phyloP scores from a whole-genome alignment of 768 basidiomycete genomes.

The Rossbeevera mucosa region DNA sequence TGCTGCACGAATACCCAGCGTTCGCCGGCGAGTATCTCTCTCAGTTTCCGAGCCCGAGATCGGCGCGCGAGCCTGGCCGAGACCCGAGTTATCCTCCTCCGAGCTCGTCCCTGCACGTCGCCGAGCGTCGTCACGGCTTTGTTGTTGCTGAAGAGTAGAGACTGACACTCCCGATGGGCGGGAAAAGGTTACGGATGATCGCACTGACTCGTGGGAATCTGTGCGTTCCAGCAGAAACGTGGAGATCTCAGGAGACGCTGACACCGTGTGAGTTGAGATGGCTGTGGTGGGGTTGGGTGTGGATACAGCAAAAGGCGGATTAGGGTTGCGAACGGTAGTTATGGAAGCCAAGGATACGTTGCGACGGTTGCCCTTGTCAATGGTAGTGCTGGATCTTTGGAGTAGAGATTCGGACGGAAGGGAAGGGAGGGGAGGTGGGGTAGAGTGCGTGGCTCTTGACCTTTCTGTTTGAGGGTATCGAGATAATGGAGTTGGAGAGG shows the following conservation, averaged over 20 bases:
- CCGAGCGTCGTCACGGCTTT: slow-evolving; percentile 35
- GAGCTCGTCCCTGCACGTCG: slow-evolving; percentile 30
- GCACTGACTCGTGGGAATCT: slow-evolving; percentile 43
- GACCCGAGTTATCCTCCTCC: slow-evolving; percentile 21
- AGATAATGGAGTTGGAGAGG: slow-evolving; percentile 43
- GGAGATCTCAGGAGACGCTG: slow-evolving; percentile 38
- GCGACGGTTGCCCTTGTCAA: slow-evolving; percentile 32
- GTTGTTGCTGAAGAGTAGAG: slow-evolving; percentile 52
- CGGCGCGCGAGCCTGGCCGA: slow-evolving; percentile 26
- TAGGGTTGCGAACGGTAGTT: slow-evolving; percentile 41
- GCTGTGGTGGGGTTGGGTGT: slow-evolving; percentile 64
- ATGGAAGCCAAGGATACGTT: slow-evolving; percentile 44
- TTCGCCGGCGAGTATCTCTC: slow-evolving; percentile 39
- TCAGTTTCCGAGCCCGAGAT: slow-evolving; percentile 51
- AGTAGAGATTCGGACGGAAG: slow-evolving; percentile 55
- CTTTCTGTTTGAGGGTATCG: slow-evolving; percentile 37
- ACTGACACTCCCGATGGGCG: slow-evolving; percentile 54
- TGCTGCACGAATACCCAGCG: slow-evolving; percentile 35
- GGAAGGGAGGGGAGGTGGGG: slow-evolving; percentile 55
- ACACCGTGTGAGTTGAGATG: slow-evolving; percentile 60
- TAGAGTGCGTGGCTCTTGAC: slow-evolving; percentile 43
- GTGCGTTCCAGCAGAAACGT: slow-evolving; percentile 36
- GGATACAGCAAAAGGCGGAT: slow-evolving; percentile 44
- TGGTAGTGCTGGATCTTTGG: slow-evolving; percentile 17
- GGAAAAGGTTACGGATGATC: slow-evolving; percentile 59